Base-by-base conservation (phyloP, 345 rosid species). In the Adansonia digitata region DNA sequence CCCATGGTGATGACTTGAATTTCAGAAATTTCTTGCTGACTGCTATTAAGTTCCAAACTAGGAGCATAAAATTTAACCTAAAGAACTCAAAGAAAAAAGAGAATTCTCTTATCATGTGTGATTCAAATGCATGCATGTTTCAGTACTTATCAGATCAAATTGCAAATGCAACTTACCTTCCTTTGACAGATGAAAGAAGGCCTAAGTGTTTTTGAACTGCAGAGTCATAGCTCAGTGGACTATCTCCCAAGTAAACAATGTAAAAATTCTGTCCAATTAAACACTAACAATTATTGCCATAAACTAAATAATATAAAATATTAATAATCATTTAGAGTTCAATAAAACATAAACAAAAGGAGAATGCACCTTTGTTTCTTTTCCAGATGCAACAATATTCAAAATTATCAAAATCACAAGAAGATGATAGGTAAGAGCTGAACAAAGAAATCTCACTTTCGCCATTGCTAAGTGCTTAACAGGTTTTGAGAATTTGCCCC, bases 181-280 rank as follows among this genome's bases (percentile, higher is more conserved):
- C 74, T 72, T 86, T 88, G 77, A 88, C 81, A 11, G 77, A 81
- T 7, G 81, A 77, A 43, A 88, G 86, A 63, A 88, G 81, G 66
- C 65, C 59, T 51, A 84, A 53, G 77, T 88, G 89, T 65, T 79
- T 49, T 11, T 34, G 74, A 75, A 77, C 77, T 29, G 83, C 77
- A 55, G 57, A 70, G 2, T 78, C 81, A 73, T 29, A 59, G 52
- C 46, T 66, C 56, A 52, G 62, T 46, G 69, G 79, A 48, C 46
- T 26, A 76, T 82, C 81, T 79, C 86, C 88, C 84, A 88, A 53
- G 77, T 86, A 88, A 35, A 80, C 82, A 46, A 88, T 80, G 49
- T 88, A 88, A 77, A 83, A 86, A 52, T 80, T 81, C 92, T 86
- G 81, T 31, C 56, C 61, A 74, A 45, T 62, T 46, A 12, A 75